Evolutionary conservation across 148 eudicot genomes (phyloP), one percentile per base, ranked within the genome.

Genomic region (Tetragonia tetragonoides): DNA sequence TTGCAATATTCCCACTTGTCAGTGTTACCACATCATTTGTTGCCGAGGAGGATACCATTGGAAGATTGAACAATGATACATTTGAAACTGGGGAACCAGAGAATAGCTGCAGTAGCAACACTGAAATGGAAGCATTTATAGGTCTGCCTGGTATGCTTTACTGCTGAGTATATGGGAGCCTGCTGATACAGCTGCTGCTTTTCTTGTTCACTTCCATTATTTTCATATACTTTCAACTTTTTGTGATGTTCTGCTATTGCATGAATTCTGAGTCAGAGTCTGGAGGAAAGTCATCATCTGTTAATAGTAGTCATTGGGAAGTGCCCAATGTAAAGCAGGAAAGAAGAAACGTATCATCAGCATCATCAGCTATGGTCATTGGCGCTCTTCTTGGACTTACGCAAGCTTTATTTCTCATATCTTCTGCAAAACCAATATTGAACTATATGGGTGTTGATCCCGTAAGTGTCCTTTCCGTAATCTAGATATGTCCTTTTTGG

Each of bases 1-100:
- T 86, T 65, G 74, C 89, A 1, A 86, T 84, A 28, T 86, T 86
- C 40, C 89, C 89, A 7, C 80, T 82, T 53, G 87, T 84, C 56
- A 84, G 87, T 67, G 37, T 86, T 28, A 84, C 89, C 11, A 81
- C 89, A n/a, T 86, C 89, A 2, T 83, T 84, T 60, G 88, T 86
- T 38, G 88, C 85, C 21, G 89, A 86, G 69, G 89, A 86, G 72
- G 87, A 84, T 66, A 75, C 80, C 20, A 38, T 44, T 6, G 64
- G 64, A 51, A 73, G 21, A 18, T 10, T 57, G 18, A 76, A 67
- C 46, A 41, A 56, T 39, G 66, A 42, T 44, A 44, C 72, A 18
- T 66, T 54, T 6, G 70, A 63, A 60, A 56, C 73, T 57, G 54
- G 21, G 53, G 46, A 15, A 21, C 64, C 70, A 66, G 79, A 74